Conservation (phyloP, 805 yeast genomes). For the Yueomyces sp. region DNA sequence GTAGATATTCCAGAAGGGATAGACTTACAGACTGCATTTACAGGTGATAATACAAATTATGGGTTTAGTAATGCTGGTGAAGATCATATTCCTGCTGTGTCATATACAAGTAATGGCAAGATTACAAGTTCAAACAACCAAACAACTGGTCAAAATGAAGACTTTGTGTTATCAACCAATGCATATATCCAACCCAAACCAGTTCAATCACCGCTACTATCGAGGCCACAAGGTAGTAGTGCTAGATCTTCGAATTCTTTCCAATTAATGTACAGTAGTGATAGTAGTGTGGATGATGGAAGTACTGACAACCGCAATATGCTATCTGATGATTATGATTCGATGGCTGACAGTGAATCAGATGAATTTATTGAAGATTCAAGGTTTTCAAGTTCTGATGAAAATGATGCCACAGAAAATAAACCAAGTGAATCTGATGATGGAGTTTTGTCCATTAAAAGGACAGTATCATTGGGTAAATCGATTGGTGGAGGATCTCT, state of each 20-base stretch:
- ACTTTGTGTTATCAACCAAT: neutral
- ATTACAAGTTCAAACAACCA: neutral
- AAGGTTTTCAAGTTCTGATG: conserved; percentile 8
- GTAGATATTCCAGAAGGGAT: conserved; percentile 25
- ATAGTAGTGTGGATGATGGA: neutral
- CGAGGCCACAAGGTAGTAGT: neutral
- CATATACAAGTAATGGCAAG: conserved; percentile 1
- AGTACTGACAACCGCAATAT: neutral
- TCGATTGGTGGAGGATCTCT: conserved; percentile 13
- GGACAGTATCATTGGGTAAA: conserved; percentile 20
- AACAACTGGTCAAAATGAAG: neutral
- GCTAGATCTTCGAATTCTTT: neutral
- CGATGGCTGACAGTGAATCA: conserved; percentile 13
- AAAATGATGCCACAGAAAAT: conserved; percentile 2
- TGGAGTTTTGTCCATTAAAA: conserved; percentile 8
- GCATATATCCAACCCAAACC: neutral
- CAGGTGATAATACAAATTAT: conserved; percentile 10
- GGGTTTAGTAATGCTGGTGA: neutral
- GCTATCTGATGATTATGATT: conserved; percentile 12
- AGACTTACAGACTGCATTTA: conserved; percentile 21
- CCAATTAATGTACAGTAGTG: neutral
- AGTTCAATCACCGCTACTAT: too few relatives aligned
- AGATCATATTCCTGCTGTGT: neutral
- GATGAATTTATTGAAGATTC: conserved; percentile 18
- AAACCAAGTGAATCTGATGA: conserved; percentile 2